phyloP scores from a whole-genome alignment of 805 yeast species.

The Pichia kluyveri region DNA sequence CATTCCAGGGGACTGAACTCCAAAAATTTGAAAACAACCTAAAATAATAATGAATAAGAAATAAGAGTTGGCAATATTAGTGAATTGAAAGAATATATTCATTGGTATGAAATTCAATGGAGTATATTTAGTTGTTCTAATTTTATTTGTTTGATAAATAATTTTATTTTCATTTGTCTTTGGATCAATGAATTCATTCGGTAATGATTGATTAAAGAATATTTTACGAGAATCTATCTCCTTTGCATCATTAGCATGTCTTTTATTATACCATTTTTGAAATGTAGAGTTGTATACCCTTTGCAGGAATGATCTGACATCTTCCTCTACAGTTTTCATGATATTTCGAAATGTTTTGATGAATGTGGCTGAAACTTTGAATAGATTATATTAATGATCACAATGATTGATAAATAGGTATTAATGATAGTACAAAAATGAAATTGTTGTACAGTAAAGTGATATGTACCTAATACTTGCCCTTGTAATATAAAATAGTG shows the following conservation, averaged over 20 bases:
- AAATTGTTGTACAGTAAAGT: too few relatives aligned
- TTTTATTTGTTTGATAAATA: constrained; percentile 44
- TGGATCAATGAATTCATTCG: constrained; percentile 45
- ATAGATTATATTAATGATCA: too few relatives aligned
- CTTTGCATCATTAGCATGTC: background rate
- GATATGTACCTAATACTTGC: too few relatives aligned
- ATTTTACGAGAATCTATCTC: constrained; percentile 30
- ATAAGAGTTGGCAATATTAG: constrained; percentile 52
- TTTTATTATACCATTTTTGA: background rate
- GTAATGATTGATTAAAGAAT: constrained; percentile 50
- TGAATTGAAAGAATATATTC: constrained; percentile 44
- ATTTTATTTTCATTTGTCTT: constrained; percentile 40
- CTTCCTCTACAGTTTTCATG: constrained; percentile 8
- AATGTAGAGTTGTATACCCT: background rate
- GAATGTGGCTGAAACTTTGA: background rate
- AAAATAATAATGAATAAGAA: constrained; percentile 46
- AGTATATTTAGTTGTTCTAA: constrained; percentile 56
- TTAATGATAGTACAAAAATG: too few relatives aligned
- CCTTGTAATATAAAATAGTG: too few relatives aligned
- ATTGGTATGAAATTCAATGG: constrained; percentile 50
- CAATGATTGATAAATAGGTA: background rate
- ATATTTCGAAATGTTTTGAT: background rate
- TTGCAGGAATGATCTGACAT: background rate
- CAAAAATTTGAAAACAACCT: constrained; percentile 61
- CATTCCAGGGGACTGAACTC: constrained; percentile 63